Conservation (phyloP, 1,139 yeast species). For the Nakaseomyces delphensis region DNA sequence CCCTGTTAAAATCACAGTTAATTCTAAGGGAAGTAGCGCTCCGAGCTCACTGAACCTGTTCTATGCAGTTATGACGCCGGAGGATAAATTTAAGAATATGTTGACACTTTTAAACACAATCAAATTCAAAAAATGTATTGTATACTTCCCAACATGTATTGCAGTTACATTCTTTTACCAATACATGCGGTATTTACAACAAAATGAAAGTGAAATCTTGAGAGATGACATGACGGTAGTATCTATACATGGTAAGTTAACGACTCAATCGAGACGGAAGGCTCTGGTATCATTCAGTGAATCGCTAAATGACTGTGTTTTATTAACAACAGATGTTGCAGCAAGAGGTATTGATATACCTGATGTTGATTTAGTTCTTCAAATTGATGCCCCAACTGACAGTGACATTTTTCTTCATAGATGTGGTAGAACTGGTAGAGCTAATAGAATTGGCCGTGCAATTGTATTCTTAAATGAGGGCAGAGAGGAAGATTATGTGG, state of each 20-base stretch:
- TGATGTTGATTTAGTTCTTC: conserved; percentile 81
- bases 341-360: conserved; percentile 93
- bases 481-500: conserved; percentile 74
- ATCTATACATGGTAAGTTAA: conserved; percentile 80
- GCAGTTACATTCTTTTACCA: conserved; percentile 70
- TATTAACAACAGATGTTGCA: conserved; percentile 80
- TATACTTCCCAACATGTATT: conserved; percentile 84
- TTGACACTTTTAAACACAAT: conserved; percentile 46
- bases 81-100: conserved; percentile 49
- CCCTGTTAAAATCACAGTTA: conserved; percentile 78
- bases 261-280: conserved; percentile 63
- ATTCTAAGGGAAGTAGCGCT: conserved; percentile 35
- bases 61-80: conserved; percentile 55
- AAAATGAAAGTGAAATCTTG: conserved; percentile 15
- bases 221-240: conserved; percentile 38
- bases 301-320: conserved; percentile 43
- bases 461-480: conserved; percentile 61
- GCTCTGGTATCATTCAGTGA: conserved; percentile 55
- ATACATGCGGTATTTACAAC: conserved; percentile 37
- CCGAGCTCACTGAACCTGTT: conserved; percentile 62
- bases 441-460: conserved; percentile 74
- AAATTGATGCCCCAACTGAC: conserved; percentile 85
- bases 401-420: conserved; percentile 82
- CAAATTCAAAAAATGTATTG: conserved; percentile 66
- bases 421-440: conserved; percentile 90